A percentile compares a stretch with the other conserved stretches of the same genome.
These are phyloP conservation scores for Exophiala sp. DNA, from an alignment of 2,329 filamentous ascomycete species.

Conservation along the genomic window DNA sequence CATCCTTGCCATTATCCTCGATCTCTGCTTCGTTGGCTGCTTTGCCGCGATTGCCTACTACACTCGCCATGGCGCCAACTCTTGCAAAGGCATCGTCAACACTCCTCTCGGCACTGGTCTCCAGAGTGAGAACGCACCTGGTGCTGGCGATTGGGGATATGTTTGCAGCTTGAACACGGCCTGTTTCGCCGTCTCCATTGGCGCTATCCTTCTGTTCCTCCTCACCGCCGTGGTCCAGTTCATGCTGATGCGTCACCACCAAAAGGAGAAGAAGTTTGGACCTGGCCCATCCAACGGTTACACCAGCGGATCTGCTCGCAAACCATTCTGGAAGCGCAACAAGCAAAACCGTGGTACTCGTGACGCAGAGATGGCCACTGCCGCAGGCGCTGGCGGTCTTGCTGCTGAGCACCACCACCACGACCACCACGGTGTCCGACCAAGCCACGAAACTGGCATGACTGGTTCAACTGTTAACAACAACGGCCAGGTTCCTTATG, in stretches of 20 bases:
- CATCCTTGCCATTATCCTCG: conserved; percentile 68
- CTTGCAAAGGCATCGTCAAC: conserved; percentile 62
- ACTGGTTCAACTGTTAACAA: conserved; percentile 43
- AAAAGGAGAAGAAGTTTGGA: conserved; percentile 69
- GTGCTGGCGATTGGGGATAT: conserved; percentile 47
- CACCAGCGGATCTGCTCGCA: conserved; percentile 56
- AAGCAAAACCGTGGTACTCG: conserved; percentile 17
- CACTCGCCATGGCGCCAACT: conserved; percentile 64
- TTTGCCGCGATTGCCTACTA: conserved; percentile 80
- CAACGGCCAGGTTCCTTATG: conserved; percentile 25
- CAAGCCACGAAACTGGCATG: conserved; percentile 49
- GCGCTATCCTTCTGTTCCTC: conserved; percentile 77
- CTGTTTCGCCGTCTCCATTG: conserved; percentile 72
- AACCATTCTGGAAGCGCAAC: conserved; percentile 42
- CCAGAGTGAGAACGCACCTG: conserved; percentile 47
- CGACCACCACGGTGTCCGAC: conserved; percentile 33
- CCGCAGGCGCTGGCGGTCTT: conserved; percentile 30
- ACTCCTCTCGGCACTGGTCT: conserved; percentile 68
- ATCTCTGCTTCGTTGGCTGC: conserved; percentile 69
- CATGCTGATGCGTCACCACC: conserved; percentile 65
- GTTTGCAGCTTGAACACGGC: conserved; percentile 76
- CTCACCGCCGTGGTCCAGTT: conserved; percentile 68
- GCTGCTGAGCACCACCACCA: conserved; percentile 26
- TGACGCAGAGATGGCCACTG: conserved; percentile 45
- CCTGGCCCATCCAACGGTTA: conserved; percentile 65